Percentiles rank a stretch among this genome's conserved stretches.
Evolutionary conservation across 768 basidiomycete genomes (phyloP).

Genomic region (Clathrus columnatus): DNA sequence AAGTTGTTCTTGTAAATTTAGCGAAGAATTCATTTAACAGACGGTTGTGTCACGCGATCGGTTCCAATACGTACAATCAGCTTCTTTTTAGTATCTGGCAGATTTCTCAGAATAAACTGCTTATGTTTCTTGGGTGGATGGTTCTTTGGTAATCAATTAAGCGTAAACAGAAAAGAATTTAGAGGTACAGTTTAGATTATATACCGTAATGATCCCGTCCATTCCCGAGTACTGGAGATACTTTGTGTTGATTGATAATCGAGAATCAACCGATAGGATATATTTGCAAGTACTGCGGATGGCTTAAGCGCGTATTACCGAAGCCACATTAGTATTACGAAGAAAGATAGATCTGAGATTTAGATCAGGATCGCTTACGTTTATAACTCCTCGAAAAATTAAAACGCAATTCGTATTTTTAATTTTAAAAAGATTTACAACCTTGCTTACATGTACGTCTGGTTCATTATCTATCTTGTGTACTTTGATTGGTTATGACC

Average conservation of each 20-base stretch:
- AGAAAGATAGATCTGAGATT: neutral
- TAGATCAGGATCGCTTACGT: neutral
- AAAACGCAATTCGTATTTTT: too few species aligned
- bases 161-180: neutral
- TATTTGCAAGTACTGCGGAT: neutral
- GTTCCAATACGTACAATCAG: neutral
- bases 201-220: neutral
- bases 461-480: too few species aligned
- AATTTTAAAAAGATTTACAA: too few species aligned
- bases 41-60: neutral
- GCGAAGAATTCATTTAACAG: too few species aligned
- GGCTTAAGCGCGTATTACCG: neutral
- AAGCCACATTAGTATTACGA: too few species aligned
- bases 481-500: too few species aligned
- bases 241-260: too few species aligned
- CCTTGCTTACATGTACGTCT: too few species aligned
- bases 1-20: too few species aligned
- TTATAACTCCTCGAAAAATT: neutral
- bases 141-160: neutral
- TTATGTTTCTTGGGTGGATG: neutral
- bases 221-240: neutral
- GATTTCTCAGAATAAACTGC: neutral
- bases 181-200: neutral
- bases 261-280: neutral
- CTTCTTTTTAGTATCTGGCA: neutral